Conservation (phyloP, 306 rosid species). For the Medicago arabica region DNA sequence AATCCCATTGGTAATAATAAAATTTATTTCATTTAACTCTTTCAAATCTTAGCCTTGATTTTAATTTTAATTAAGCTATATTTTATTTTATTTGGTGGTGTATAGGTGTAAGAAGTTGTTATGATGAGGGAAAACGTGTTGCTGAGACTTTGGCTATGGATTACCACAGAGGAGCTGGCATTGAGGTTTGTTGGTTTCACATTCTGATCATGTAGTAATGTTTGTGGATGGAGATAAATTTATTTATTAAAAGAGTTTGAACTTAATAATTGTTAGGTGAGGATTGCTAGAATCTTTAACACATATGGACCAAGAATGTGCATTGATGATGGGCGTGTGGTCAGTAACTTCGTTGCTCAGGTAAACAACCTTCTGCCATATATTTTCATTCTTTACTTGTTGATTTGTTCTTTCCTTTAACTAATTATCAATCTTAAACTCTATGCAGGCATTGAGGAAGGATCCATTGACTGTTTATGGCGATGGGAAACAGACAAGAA, state of each 20-base stretch:
- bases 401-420: background rate
- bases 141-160: constrained; percentile 95
- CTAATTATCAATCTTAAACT: background rate
- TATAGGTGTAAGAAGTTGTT: constrained; percentile 91
- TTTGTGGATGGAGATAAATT: background rate
- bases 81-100: background rate
- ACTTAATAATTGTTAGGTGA: constrained; percentile 51
- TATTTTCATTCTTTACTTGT: background rate
- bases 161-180: constrained; percentile 91
- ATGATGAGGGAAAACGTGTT: constrained; percentile 93
- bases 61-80: background rate
- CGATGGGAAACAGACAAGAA: constrained; percentile 93
- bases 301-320: constrained; percentile 95
- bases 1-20: constrained; percentile 82
- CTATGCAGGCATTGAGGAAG: constrained; percentile 79
- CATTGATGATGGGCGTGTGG: constrained; percentile 92
- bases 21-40: background rate
- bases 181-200: constrained; percentile 64
- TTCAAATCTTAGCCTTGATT: background rate
- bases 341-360: constrained; percentile 96
- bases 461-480: constrained; percentile 97
- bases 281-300: constrained; percentile 92
- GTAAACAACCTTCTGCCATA: constrained; percentile 38
- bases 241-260: background rate
- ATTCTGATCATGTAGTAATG: background rate